Evolutionary conservation across 148 eudicot genomes (phyloP).

Genomic region (Persicaria tinctoria): DNA sequence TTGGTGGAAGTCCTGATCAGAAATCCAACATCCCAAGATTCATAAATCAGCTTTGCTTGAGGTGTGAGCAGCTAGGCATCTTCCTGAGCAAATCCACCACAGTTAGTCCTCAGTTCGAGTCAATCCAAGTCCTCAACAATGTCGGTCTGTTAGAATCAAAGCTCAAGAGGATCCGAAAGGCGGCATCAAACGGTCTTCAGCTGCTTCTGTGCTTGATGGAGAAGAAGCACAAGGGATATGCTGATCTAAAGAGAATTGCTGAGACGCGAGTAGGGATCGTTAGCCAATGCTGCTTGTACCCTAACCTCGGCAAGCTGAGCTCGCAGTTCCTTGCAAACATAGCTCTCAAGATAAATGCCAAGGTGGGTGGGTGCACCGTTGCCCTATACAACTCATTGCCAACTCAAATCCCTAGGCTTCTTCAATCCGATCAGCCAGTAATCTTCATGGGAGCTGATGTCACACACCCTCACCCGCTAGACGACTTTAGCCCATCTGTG

Average conservation of each 20-base stretch:
- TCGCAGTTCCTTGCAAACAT: constrained; percentile 77
- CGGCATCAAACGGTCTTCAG: constrained; percentile 57
- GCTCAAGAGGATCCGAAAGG: constrained; percentile 45
- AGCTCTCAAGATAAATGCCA: constrained; percentile 92
- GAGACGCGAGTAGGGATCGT: constrained; percentile 78
- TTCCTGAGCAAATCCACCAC: constrained; percentile 48
- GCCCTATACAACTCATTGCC: constrained; percentile 67
- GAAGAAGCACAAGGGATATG: constrained; percentile 91
- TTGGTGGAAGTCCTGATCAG: constrained; percentile 66
- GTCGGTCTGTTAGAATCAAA: constrained; percentile 54
- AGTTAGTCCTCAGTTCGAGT: constrained; percentile 57
- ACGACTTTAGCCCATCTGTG: constrained; percentile 86
- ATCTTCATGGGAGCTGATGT: constrained; percentile 98
- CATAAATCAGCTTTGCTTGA: constrained; percentile 54
- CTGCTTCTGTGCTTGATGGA: constrained; percentile 85
- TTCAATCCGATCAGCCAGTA: constrained; percentile 45
- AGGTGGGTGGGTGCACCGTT: constrained; percentile 89
- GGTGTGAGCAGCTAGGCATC: constrained; percentile 81
- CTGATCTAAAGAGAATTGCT: constrained; percentile 78
- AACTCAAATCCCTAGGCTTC: constrained; percentile 64
- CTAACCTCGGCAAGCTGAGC: constrained; percentile 51
- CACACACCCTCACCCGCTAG: constrained; percentile 88
- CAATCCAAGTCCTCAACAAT: constrained; percentile 70
- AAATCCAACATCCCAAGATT: constrained; percentile 60
- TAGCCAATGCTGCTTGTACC: constrained; percentile 84